These are phyloP conservation scores for Brassica nigra DNA, from an alignment of 345 rosid species.

Conservation along the genomic window DNA sequence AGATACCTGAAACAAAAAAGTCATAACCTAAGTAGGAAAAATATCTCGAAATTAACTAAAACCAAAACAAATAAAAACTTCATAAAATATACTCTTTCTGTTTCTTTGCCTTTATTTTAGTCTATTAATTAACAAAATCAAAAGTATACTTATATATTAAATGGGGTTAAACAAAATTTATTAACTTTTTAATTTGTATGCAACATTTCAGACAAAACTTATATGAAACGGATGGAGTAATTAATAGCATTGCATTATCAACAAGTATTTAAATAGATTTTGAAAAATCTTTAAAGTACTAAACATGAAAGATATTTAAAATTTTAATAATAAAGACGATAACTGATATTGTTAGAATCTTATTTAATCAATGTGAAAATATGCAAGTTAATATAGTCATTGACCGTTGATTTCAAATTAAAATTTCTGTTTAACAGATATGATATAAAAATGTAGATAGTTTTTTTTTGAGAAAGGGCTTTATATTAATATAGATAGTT, in stretches of 20 bases:
- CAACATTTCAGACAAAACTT: neutral
- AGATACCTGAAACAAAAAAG: neutral
- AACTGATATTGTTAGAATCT: neutral
- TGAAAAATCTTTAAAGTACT: neutral
- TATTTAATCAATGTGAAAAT: neutral
- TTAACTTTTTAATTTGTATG: no score
- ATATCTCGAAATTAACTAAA: neutral
- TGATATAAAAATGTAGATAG: neutral
- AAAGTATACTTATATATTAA: no score
- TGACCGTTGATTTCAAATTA: neutral
- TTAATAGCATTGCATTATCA: neutral
- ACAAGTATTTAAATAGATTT: neutral
- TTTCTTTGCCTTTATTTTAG: no score
- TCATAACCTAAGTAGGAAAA: neutral
- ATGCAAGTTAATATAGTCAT: neutral
- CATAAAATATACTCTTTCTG: neutral
- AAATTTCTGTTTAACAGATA: neutral
- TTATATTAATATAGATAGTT: no score
- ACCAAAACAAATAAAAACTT: neutral
- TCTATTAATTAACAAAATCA: no score
- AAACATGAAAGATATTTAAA: neutral
- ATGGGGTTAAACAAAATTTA: no score
- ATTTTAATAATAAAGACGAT: neutral
- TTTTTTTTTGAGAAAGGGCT: no score
- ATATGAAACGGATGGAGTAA: neutral